Evolutionary conservation across 306 rosid species (phyloP).

Genomic region (Begonia loranthoides): DNA sequence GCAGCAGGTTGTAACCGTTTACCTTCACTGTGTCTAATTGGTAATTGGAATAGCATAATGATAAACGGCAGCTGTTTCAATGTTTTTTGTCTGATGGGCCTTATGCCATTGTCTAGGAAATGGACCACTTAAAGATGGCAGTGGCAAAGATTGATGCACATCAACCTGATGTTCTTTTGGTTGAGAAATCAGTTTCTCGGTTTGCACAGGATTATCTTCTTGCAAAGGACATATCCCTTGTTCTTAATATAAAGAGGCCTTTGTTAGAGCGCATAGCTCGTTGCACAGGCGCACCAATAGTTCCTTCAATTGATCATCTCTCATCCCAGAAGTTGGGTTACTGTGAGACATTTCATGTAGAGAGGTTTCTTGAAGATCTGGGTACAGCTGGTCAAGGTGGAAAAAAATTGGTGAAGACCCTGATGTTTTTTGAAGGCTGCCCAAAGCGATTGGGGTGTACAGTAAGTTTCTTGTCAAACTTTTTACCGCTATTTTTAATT

Average conservation of each 20-base stretch:
- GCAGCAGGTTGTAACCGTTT: slow-evolving; percentile 77
- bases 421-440: slow-evolving; percentile 97
- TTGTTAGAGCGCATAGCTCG: slow-evolving; percentile 88
- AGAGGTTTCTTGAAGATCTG: slow-evolving; percentile 65
- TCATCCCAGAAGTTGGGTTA: slow-evolving; percentile 68
- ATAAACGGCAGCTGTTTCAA: slow-evolving; percentile 4
- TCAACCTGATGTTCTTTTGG: slow-evolving; percentile 74
- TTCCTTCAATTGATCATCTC: slow-evolving; percentile 74
- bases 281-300: slow-evolving; percentile 84
- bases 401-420: slow-evolving; percentile 64
- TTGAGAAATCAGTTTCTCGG: slow-evolving; percentile 95
- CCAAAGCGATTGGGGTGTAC: slow-evolving; percentile 96
- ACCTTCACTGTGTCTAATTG: not conserved
- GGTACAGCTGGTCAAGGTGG: slow-evolving; percentile 45
- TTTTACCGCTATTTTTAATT: not conserved
- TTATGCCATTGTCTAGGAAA: slow-evolving; percentile 51
- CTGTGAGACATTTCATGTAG: slow-evolving; percentile 76
- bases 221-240: slow-evolving; percentile 75
- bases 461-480: slow-evolving; percentile 30
- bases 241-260: slow-evolving; percentile 76
- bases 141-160: slow-evolving; percentile 84
- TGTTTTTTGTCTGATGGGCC: slow-evolving; percentile 2
- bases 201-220: slow-evolving; percentile 91
- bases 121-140: slow-evolving; percentile 97
- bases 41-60: not conserved